Conservation (phyloP, 2,329 filamentous ascomycete species). For the Cladosporium austrohemisphaericum region DNA sequence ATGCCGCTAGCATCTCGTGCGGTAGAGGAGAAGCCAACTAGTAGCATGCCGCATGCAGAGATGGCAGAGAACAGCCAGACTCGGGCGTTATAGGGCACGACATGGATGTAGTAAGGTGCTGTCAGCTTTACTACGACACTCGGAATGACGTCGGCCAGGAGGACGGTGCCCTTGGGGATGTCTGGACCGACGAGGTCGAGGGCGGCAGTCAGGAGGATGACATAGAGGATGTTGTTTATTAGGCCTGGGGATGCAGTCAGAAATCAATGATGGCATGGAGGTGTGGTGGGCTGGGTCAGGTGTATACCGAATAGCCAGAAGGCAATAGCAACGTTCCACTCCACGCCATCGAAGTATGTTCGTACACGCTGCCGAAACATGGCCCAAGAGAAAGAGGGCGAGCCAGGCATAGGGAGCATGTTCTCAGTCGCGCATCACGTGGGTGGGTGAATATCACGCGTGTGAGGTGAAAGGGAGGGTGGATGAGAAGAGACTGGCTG, state of each 20-base stretch:
- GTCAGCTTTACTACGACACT: slow-evolving; percentile 84
- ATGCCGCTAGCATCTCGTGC: slow-evolving; percentile 45
- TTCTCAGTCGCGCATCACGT: background rate
- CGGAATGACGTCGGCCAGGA: slow-evolving; percentile 88
- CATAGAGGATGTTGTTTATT: slow-evolving; percentile 97
- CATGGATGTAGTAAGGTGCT: slow-evolving; percentile 90
- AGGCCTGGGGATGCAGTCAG: slow-evolving; percentile 55
- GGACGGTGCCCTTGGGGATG: slow-evolving; percentile 85
- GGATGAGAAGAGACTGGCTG: no score
- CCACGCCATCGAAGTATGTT: slow-evolving; percentile 61
- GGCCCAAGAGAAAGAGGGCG: slow-evolving; percentile 66
- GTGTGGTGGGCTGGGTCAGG: no score
- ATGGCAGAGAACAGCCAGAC: slow-evolving; percentile 70
- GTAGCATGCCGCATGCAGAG: slow-evolving; percentile 81
- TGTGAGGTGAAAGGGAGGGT: background rate
- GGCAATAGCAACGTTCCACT: slow-evolving; percentile 68
- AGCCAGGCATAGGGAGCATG: slow-evolving; percentile 53
- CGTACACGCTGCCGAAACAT: slow-evolving; percentile 64
- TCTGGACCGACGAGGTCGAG: slow-evolving; percentile 86
- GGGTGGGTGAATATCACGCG: background rate
- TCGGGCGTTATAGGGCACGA: slow-evolving; percentile 73
- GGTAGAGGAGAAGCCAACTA: slow-evolving; percentile 73
- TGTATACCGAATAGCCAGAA: slow-evolving; percentile 96
- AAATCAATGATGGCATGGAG: background rate
- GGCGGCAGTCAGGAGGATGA: slow-evolving; percentile 91